Evolutionary conservation across 2,329 filamentous ascomycete species (phyloP).

Genomic region (Diplocarpon rosae): DNA sequence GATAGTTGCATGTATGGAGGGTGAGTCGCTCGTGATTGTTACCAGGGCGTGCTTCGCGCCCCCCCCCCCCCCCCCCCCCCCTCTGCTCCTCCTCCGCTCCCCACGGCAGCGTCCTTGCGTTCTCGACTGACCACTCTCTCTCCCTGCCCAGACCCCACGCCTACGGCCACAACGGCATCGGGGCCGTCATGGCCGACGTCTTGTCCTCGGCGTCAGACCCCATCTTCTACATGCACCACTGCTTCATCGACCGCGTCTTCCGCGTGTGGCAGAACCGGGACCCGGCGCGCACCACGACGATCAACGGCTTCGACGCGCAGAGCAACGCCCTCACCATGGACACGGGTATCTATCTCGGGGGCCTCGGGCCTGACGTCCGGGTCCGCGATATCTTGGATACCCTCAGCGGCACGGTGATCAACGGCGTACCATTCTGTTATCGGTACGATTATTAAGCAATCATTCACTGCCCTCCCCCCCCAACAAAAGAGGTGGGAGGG

Average conservation of each 20-base stretch:
- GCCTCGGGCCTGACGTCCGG: constrained; percentile 6
- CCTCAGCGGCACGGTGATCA: constrained; percentile 5
- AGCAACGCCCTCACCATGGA: constrained; percentile 6
- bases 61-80: background rate
- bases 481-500: no score
- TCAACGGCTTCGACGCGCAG: constrained; percentile 9
- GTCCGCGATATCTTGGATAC: constrained; percentile 11
- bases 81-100: background rate
- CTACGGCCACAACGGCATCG: constrained; percentile 12
- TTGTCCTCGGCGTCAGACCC: constrained; percentile 5
- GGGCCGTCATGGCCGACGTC: constrained; percentile 10
- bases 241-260: constrained; percentile 10
- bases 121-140: background rate
- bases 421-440: constrained; percentile 7
- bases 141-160: constrained; percentile 6
- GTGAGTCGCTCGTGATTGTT: constrained; percentile 6
- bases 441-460: constrained; percentile 7
- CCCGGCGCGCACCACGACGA: background rate
- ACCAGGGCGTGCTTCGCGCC: background rate
- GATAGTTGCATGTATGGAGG: constrained; percentile 8
- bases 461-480: no score
- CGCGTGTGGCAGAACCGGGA: constrained; percentile 10
- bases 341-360: constrained; percentile 6
- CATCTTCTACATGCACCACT: constrained; percentile 10
- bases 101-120: background rate